These are phyloP conservation scores for Serendipita sp. DNA, from an alignment of 768 basidiomycete genomes.

Conservation along the genomic window DNA sequence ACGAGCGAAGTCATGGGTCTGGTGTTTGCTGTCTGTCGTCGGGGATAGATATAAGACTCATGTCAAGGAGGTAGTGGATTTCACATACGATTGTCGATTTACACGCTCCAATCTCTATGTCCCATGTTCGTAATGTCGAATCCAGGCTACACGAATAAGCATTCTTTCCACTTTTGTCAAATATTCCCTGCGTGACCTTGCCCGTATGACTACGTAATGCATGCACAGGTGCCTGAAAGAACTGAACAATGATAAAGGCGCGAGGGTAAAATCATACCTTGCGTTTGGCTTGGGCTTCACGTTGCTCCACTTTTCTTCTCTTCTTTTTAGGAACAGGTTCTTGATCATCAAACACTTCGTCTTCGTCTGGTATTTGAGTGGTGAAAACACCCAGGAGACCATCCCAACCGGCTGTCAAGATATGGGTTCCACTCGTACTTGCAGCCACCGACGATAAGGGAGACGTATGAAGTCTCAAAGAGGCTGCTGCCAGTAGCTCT, in stretches of 20 bases:
- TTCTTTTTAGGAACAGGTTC: slow-evolving; percentile 40
- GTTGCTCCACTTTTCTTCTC: slow-evolving; percentile 34
- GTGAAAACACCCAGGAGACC: slow-evolving; percentile 71
- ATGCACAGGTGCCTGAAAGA: slow-evolving; percentile 34
- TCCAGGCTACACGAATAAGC: slow-evolving; percentile 69
- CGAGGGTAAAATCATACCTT: slow-evolving; percentile 23
- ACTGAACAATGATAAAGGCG: not conserved
- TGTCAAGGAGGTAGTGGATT: not conserved
- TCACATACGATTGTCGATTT: slow-evolving; percentile 45
- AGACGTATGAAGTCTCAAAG: slow-evolving; percentile 68
- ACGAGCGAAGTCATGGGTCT: slow-evolving; percentile 59
- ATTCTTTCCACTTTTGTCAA: slow-evolving; percentile 22
- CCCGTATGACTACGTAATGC: slow-evolving; percentile 76
- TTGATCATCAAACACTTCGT: slow-evolving; percentile 40
- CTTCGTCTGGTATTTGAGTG: slow-evolving; percentile 37
- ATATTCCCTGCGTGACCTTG: slow-evolving; percentile 59
- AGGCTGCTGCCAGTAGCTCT: slow-evolving; percentile 23
- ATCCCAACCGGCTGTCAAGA: slow-evolving; percentile 84
- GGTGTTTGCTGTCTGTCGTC: slow-evolving; percentile 42
- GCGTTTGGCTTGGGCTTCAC: slow-evolving; percentile 26
- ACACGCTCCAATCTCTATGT: slow-evolving; percentile 61
- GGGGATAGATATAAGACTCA: not conserved
- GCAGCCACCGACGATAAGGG: slow-evolving; percentile 59
- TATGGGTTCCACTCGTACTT: slow-evolving; percentile 35
- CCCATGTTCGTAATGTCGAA: slow-evolving; percentile 81